A percentile compares a stretch with the other conserved stretches of the same genome.
phyloP scores from a whole-genome alignment of 202 grass and related monocot species.

The Brachypodium distachyon region DNA sequence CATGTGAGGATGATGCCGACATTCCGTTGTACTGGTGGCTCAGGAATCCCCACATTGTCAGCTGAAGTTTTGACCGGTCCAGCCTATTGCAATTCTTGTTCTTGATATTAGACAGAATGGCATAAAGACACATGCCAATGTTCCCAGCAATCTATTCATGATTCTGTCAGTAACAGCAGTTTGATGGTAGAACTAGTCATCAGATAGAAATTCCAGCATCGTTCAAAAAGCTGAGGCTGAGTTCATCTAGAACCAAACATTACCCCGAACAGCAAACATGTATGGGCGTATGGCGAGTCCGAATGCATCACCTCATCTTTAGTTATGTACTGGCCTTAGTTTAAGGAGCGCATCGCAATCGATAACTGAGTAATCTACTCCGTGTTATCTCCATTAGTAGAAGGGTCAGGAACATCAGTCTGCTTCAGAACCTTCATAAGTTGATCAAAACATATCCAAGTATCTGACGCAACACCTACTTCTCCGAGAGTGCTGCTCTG shows the following conservation, averaged over 20 bases:
- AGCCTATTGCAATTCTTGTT: too few species aligned
- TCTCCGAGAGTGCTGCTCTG: neutral
- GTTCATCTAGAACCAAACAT: neutral
- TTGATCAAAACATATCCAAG: neutral
- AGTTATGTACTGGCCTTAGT: neutral
- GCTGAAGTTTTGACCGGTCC: neutral
- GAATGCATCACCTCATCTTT: neutral
- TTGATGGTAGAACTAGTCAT: neutral
- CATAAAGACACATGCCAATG: neutral
- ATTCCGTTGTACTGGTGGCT: neutral
- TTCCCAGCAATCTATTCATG: neutral
- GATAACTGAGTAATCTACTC: neutral
- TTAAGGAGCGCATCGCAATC: neutral
- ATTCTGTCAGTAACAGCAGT: conserved; percentile 13
- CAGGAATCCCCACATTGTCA: neutral
- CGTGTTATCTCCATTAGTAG: neutral
- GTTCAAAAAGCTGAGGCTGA: neutral
- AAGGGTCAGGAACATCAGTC: neutral
- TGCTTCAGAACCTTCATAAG: neutral
- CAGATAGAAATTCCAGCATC: neutral
- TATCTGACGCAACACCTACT: neutral
- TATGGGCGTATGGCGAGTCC: neutral
- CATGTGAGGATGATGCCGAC: neutral
- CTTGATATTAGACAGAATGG: neutral
- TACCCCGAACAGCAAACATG: neutral